A percentile compares a stretch with the other conserved stretches of the same genome.
These are phyloP conservation scores for Sclerotiophoma versabilis DNA, from an alignment of 2,329 filamentous ascomycete species.

Conservation along the genomic window DNA sequence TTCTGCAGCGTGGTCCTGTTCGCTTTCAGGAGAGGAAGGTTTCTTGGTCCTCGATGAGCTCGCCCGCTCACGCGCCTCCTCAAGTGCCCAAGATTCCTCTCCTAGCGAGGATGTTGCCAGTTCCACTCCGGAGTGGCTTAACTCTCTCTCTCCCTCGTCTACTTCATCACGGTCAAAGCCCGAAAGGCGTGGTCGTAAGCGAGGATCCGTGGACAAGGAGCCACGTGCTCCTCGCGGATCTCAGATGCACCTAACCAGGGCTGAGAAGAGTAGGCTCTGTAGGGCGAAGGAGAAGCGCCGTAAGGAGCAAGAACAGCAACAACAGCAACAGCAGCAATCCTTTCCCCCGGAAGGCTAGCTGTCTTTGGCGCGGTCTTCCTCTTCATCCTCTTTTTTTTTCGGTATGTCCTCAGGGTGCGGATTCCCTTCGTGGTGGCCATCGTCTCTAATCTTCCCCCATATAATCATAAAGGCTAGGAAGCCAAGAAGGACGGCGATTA, in stretches of 20 bases:
- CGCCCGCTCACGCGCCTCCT: too few species aligned
- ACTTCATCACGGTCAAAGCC: neutral
- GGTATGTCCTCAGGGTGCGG: slow-evolving; percentile 44
- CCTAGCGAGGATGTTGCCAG: neutral
- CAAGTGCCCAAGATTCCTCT: too few species aligned
- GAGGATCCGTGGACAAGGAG: neutral
- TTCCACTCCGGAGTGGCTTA: neutral
- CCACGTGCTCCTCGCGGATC: neutral
- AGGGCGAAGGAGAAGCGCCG: neutral
- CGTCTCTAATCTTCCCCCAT: slow-evolving; percentile 32
- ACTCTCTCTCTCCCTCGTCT: neutral
- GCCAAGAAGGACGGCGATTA: slow-evolving; percentile 42
- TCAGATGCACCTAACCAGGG: neutral
- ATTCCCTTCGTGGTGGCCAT: slow-evolving; percentile 48
- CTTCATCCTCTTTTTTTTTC: slow-evolving; percentile 24
- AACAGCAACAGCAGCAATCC: neutral
- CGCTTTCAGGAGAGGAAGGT: too few species aligned
- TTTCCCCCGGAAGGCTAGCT: neutral
- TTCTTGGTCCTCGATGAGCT: too few species aligned
- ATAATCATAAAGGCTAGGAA: slow-evolving; percentile 39
- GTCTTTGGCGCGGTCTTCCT: neutral
- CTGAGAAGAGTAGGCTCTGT: neutral
- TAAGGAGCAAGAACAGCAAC: neutral
- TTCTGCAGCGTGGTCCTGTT: neutral
- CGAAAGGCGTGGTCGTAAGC: neutral